These are phyloP conservation scores for Kuraishia cidri DNA, from an alignment of 805 yeast species.

Conservation along the genomic window DNA sequence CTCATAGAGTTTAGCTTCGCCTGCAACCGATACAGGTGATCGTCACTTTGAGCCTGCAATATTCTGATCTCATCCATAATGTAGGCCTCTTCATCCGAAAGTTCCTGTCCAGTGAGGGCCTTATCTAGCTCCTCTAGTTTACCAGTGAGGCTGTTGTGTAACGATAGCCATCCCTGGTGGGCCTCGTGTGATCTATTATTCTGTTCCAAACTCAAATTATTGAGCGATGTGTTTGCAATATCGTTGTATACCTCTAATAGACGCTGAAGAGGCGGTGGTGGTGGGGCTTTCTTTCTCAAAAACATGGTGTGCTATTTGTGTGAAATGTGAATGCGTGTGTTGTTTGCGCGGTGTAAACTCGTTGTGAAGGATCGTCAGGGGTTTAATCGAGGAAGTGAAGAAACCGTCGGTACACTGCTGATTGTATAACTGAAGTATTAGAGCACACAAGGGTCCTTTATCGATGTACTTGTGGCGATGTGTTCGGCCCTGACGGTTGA, in stretches of 20 bases:
- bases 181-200: slow-evolving; percentile 42
- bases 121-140: slow-evolving; percentile 46
- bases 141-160: slow-evolving; percentile 53
- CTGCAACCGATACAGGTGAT: slow-evolving; percentile 28
- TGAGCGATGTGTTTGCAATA: slow-evolving; percentile 49
- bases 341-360: neutral
- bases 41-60: slow-evolving; percentile 22
- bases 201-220: slow-evolving; percentile 52
- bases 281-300: slow-evolving; percentile 48
- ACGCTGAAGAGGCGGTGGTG: slow-evolving; percentile 48
- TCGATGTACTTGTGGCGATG: too few species aligned
- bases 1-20: slow-evolving; percentile 5
- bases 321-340: neutral
- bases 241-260: slow-evolving; percentile 54
- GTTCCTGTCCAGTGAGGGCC: slow-evolving; percentile 17
- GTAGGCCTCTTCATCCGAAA: slow-evolving; percentile 37
- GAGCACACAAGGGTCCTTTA: too few species aligned
- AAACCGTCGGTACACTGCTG: too few species aligned
- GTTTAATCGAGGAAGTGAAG: neutral
- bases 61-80: slow-evolving; percentile 28
- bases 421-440: too few species aligned
- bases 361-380: neutral
- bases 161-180: slow-evolving; percentile 62
- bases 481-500: too few species aligned
- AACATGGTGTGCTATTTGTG: slow-evolving; percentile 22